Percentiles rank a stretch among this genome's conserved stretches.
Conservation (phyloP, 2,329 filamentous ascomycete genomes). For the Mycosphaerella sp. region DNA sequence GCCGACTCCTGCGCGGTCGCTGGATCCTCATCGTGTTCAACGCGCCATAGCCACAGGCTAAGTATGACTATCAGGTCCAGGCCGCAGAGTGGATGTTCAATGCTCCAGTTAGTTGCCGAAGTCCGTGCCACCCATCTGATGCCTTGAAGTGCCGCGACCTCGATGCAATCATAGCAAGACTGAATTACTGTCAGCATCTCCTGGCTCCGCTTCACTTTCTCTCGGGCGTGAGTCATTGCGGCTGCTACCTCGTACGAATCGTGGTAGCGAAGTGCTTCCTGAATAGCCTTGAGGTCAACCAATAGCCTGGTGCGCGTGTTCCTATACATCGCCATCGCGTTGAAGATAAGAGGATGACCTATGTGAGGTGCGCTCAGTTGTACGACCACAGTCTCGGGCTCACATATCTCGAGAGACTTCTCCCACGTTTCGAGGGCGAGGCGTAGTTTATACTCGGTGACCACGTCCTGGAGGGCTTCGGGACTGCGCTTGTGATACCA, state of each 20-base stretch:
- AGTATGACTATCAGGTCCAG: conserved; percentile 97
- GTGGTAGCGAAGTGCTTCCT: conserved; percentile 94
- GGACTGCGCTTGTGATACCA: conserved; percentile 99
- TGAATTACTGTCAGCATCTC: conserved; percentile 99
- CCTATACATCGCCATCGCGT: conserved; percentile 93
- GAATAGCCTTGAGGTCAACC: conserved; percentile 90
- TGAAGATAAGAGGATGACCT: conserved; percentile 94
- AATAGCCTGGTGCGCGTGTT: conserved; percentile 88
- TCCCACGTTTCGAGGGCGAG: conserved; percentile 98
- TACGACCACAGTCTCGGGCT: conserved; percentile 81
- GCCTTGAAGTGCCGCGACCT: conserved; percentile 88
- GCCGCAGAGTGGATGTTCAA: conserved; percentile 93
- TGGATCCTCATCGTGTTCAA: conserved; percentile 97
- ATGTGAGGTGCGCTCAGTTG: conserved; percentile 92
- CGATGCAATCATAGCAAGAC: conserved; percentile 95
- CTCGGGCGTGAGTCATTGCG: conserved; percentile 89
- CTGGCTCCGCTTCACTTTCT: conserved; percentile 87
- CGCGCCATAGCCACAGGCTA: conserved; percentile 94
- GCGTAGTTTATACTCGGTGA: conserved; percentile 95
- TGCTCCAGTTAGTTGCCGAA: conserved; percentile 97
- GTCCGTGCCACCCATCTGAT: conserved; percentile 98
- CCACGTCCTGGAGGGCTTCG: conserved; percentile 94
- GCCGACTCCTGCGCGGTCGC: conserved; percentile 74
- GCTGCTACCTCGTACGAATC: conserved; percentile 95
- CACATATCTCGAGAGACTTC: conserved; percentile 87